phyloP scores from a whole-genome alignment of 192 early-diverging fungal species.

The Backusella morwellensis region DNA sequence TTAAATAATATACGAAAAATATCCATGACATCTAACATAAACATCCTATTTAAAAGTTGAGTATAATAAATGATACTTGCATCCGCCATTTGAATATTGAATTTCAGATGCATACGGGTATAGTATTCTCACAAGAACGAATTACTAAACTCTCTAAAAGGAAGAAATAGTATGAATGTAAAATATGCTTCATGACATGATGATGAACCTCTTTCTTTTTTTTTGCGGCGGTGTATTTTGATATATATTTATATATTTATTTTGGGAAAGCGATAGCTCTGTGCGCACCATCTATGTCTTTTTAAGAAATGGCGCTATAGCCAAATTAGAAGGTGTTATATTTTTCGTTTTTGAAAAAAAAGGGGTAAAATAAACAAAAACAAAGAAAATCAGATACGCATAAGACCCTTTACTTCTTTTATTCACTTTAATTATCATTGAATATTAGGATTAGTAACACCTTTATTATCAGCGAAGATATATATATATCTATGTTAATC shows the following conservation, averaged over 20 bases:
- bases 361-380: conserved; percentile 2
- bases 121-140: background rate
- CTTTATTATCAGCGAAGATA: background rate
- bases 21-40: background rate
- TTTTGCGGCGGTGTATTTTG: background rate
- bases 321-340: background rate
- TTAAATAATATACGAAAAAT: background rate
- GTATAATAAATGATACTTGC: background rate
- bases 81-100: background rate
- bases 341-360: background rate
- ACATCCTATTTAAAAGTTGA: background rate
- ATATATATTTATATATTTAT: background rate
- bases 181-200: background rate
- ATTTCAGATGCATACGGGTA: background rate
- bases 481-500: background rate
- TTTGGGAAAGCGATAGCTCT: conserved; percentile 1
- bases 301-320: background rate
- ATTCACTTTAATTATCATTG: background rate
- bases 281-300: background rate
- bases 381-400: background rate
- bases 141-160: background rate
- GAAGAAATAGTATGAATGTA: background rate
- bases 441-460: background rate
- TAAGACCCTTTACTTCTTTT: background rate
- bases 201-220: background rate